Evolutionary conservation across 73 alveolate genomes (phyloP).

Genomic region (Paramecium primaurelia): DNA sequence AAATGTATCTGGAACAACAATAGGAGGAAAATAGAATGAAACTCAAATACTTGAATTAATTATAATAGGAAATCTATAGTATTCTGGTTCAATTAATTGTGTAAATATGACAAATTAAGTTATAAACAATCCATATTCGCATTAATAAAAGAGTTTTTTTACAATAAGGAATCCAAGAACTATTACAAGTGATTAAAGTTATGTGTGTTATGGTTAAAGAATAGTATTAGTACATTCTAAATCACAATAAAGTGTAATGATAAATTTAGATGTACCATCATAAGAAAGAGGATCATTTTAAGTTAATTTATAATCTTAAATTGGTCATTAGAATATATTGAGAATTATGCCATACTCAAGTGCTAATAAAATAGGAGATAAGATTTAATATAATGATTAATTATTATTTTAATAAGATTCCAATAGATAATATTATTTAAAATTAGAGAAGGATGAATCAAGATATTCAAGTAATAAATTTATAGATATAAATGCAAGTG

Average conservation of each 20-base stretch:
- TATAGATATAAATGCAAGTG: constrained; percentile 34
- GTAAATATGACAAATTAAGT: constrained; percentile 15
- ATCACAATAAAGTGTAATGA: neutral
- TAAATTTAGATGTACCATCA: neutral
- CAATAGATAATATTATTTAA: neutral
- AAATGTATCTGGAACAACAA: neutral
- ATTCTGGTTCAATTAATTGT: neutral
- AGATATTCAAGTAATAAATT: neutral
- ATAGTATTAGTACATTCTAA: neutral
- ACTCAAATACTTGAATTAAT: neutral
- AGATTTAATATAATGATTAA: constrained; percentile 8
- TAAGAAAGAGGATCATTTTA: constrained; percentile 28
- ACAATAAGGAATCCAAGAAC: constrained; percentile 46
- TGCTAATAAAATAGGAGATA: constrained; percentile 25
- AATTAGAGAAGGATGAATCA: constrained; percentile 28
- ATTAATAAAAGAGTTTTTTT: constrained; percentile 7
- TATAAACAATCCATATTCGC: neutral
- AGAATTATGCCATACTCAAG: constrained; percentile 32
- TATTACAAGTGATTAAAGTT: neutral
- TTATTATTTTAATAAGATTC: neutral
- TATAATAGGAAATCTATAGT: neutral
- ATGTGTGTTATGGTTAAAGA: constrained; percentile 1
- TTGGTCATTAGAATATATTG: neutral
- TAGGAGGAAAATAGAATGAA: neutral
- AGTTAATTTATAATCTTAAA: neutral